Evolutionary conservation across 2,329 filamentous ascomycete genomes (phyloP).

Genomic region (Aspergillus fumigatiaffinis): DNA sequence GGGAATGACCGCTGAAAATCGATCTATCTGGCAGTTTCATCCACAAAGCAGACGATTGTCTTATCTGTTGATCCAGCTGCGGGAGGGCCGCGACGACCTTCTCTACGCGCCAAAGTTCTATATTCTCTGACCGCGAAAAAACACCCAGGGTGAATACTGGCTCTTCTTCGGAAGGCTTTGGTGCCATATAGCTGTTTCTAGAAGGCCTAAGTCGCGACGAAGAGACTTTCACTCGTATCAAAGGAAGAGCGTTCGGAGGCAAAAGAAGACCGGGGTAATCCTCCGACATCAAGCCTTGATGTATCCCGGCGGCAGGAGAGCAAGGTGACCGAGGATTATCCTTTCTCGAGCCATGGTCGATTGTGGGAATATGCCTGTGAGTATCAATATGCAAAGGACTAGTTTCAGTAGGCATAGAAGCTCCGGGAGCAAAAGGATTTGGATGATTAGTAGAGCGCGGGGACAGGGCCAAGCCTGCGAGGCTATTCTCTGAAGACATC

Average conservation of each 20-base stretch:
- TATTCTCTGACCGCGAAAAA: conserved; percentile 61
- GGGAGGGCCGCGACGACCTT: conserved; percentile 80
- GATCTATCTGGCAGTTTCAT: conserved; percentile 77
- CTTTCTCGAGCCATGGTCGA: conserved; percentile 33
- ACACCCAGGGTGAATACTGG: conserved; percentile 90
- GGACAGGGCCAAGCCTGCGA: conserved; percentile 57
- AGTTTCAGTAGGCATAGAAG: conserved; percentile 50
- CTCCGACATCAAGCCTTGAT: conserved; percentile 73
- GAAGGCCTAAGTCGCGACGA: conserved; percentile 95
- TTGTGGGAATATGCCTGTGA: conserved; percentile 28
- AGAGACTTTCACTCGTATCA: conserved; percentile 79
- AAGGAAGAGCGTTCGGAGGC: conserved; percentile 81
- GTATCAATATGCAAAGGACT: conserved; percentile 12
- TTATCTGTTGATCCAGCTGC: conserved; percentile 78
- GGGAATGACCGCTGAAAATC: conserved; percentile 87
- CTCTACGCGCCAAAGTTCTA: conserved; percentile 87
- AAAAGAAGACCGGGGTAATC: conserved; percentile 83
- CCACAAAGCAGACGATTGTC: conserved; percentile 66
- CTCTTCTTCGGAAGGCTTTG: conserved; percentile 81
- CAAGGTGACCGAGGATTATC: conserved; percentile 30
- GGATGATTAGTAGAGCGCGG: conserved; percentile 70
- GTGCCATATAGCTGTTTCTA: conserved; percentile 73
- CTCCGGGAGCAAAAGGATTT: conserved; percentile 67
- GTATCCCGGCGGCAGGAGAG: conserved; percentile 52
- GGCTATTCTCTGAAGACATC: conserved; percentile 58